phyloP scores from a whole-genome alignment of 2,329 filamentous ascomycete species.

The Aspergillus udagawae region DNA sequence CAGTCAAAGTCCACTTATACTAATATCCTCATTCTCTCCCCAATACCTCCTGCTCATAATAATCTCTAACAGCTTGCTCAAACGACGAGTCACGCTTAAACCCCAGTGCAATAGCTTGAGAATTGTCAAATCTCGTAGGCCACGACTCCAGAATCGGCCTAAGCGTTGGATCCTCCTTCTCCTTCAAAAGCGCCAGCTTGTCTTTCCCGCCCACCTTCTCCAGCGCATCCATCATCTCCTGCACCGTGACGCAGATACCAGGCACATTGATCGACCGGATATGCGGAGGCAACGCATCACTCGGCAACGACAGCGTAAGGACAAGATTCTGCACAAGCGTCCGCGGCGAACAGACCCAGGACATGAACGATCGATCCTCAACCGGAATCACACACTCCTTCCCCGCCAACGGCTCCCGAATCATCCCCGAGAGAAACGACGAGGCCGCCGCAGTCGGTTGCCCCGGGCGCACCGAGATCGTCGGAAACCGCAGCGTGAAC shows the following conservation, averaged over 20 bases:
- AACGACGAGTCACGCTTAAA: conserved; percentile 50
- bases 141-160: conserved; percentile 54
- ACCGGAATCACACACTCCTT: conserved; percentile 51
- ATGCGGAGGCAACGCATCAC: conserved; percentile 38
- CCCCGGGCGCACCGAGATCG: conserved; percentile 59
- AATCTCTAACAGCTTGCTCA: conserved; percentile 55
- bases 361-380: conserved; percentile 47
- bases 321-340: conserved; percentile 53
- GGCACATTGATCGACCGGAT: conserved; percentile 56
- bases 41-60: conserved; percentile 45
- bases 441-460: conserved; percentile 59
- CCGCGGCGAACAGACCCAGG: conserved; percentile 54
- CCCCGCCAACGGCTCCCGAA: conserved; percentile 59
- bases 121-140: conserved; percentile 54
- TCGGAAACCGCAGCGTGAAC: conserved; percentile 57
- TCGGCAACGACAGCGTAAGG: conserved; percentile 43
- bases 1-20: neutral
- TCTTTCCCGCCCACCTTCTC: conserved; percentile 53
- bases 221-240: conserved; percentile 55
- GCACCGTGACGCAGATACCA: conserved; percentile 50
- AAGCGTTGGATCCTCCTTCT: conserved; percentile 49
- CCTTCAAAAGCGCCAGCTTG: conserved; percentile 48
- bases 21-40: conserved; percentile 7
- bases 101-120: conserved; percentile 49
- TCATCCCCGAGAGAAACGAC: conserved; percentile 60